Evolutionary conservation across 2,329 filamentous ascomycete genomes (phyloP).

Genomic region (Tolypocladium guangdongense): DNA sequence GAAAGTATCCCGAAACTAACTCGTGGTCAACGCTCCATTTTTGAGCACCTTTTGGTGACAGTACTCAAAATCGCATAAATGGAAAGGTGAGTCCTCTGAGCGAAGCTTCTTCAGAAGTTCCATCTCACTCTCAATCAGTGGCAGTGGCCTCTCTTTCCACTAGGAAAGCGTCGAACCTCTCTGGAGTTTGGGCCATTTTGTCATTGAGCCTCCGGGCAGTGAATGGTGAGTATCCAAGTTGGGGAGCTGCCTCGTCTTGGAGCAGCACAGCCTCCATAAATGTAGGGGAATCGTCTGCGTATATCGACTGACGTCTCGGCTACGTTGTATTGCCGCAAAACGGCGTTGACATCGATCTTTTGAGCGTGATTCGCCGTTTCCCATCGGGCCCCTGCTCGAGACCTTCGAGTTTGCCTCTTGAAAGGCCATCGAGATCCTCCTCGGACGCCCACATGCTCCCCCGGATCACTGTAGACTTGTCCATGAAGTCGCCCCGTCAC

Average conservation of each 20-base stretch:
- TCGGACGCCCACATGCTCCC: not conserved
- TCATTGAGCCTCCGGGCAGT: not conserved
- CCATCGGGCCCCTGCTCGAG: not conserved
- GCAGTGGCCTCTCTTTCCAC: not conserved
- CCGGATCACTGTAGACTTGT: not conserved
- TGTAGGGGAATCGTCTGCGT: not conserved
- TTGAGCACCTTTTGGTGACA: not conserved
- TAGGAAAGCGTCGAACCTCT: not conserved
- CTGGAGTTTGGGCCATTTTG: slow-evolving; percentile 2
- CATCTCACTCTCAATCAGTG: not conserved
- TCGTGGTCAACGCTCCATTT: slow-evolving; percentile 1
- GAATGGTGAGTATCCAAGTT: slow-evolving; percentile 2
- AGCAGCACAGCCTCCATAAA: slow-evolving; percentile 3
- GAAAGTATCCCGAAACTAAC: slow-evolving; percentile 2
- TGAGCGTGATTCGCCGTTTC: not conserved
- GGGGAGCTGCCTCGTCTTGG: slow-evolving; percentile 3
- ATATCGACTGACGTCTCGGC: not conserved
- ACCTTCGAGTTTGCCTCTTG: not conserved
- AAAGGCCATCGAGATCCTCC: not conserved
- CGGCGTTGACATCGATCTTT: not conserved
- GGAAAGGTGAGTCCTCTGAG: not conserved
- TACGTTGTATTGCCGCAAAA: not conserved
- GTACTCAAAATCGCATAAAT: slow-evolving; percentile 1
- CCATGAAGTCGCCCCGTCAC: not conserved
- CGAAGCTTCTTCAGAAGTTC: not conserved